Evolutionary conservation across 2,329 filamentous ascomycete species (phyloP).

Genomic region (Chrysosporium keratinophilum): DNA sequence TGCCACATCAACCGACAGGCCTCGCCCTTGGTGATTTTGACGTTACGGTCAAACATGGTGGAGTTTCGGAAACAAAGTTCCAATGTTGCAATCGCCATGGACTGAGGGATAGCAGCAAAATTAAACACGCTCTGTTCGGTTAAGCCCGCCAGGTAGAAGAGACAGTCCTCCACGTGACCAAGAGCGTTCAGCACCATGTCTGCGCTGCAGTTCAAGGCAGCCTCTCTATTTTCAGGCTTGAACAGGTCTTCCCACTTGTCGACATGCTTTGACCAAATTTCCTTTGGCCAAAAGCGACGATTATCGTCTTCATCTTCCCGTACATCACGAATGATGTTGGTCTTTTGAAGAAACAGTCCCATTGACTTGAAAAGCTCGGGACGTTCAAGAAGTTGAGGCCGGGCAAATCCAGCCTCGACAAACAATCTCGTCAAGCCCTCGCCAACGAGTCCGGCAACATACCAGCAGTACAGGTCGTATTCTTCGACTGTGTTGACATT

Average conservation of each 20-base stretch:
- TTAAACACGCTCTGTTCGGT: conserved; percentile 98
- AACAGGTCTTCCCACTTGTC: conserved; percentile 83
- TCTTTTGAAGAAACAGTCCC: conserved; percentile 96
- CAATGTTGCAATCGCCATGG: conserved; percentile 93
- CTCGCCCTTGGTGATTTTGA: conserved; percentile 95
- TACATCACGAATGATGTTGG: conserved; percentile 95
- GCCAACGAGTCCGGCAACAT: conserved; percentile 95
- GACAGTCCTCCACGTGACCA: conserved; percentile 75
- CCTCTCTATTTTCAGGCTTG: conserved; percentile 63
- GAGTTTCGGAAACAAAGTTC: conserved; percentile 90
- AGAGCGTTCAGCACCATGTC: conserved; percentile 92
- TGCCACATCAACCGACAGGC: conserved; percentile 86
- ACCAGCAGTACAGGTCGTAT: conserved; percentile 96
- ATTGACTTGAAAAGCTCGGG: conserved; percentile 83
- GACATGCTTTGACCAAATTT: conserved; percentile 95
- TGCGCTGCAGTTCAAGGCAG: conserved; percentile 74
- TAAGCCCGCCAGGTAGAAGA: conserved; percentile 95
- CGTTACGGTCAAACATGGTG: conserved; percentile 68
- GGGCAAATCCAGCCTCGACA: conserved; percentile 75
- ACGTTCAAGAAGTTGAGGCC: conserved; percentile 68
- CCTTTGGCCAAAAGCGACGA: conserved; percentile 85
- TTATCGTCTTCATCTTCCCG: conserved; percentile 81
- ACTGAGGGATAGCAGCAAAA: conserved; percentile 92
- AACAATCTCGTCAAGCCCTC: conserved; percentile 87
- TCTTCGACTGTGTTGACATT: conserved; percentile 75